phyloP scores from a whole-genome alignment of 495 filamentous ascomycete species.

The Penicillium antarcticum region DNA sequence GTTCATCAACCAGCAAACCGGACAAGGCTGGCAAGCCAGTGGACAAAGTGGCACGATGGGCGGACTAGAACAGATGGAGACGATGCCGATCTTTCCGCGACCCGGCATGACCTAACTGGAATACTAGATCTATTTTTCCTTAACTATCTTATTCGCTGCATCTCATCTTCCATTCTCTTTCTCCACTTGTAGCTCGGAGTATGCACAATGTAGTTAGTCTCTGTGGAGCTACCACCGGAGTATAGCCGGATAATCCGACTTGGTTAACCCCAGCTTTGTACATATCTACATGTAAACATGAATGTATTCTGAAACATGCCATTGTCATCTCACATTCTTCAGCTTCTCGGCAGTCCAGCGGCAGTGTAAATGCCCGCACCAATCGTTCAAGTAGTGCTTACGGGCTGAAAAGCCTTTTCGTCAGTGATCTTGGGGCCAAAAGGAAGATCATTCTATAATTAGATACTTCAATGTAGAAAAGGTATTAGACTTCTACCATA shows the following conservation, averaged over 20 bases:
- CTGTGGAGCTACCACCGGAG: too few species aligned
- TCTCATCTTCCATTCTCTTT: not conserved
- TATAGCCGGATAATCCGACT: too few species aligned
- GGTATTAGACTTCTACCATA: too few species aligned
- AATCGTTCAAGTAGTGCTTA: not conserved
- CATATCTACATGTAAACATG: too few species aligned
- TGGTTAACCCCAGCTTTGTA: too few species aligned
- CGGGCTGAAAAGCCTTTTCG: not conserved
- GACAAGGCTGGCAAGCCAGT: slow-evolving; percentile 78
- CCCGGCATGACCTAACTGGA: slow-evolving; percentile 48
- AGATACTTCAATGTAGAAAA: too few species aligned
- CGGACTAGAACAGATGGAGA: slow-evolving; percentile 74
- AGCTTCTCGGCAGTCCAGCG: not conserved
- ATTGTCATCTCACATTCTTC: too few species aligned
- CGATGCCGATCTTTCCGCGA: slow-evolving; percentile 82
- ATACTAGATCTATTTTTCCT: slow-evolving; percentile 7
- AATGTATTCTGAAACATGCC: too few species aligned
- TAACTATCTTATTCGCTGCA: slow-evolving; percentile 2
- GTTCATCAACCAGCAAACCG: slow-evolving; percentile 84
- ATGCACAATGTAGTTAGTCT: not conserved
- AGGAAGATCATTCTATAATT: too few species aligned
- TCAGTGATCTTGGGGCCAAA: not conserved
- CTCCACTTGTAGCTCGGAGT: not conserved
- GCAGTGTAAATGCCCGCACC: not conserved
- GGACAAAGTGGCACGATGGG: slow-evolving; percentile 73